Base-by-base conservation (phyloP, 1,139 yeast genomes). In the Taphrina communis region DNA sequence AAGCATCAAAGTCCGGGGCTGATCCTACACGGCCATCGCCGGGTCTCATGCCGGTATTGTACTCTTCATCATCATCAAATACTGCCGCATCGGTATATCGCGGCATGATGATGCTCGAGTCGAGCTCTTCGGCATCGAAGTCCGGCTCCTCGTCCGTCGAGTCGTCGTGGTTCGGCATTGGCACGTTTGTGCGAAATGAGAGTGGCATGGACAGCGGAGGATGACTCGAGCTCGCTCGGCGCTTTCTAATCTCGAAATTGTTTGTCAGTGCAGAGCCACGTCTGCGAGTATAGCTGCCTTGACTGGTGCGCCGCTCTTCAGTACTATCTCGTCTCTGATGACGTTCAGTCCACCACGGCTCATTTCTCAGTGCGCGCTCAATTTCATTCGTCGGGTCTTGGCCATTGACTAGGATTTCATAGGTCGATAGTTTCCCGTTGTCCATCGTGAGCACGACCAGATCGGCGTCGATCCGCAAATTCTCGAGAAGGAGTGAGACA, bases 391-490 rank as follows among this genome's bases (percentile, higher is more conserved):
- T 82, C 5, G 79, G 79, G 71, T 11, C 4, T 92, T 80, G 0
- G 89, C 87, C 79, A 35, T 87, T 87, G 5, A 91, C 86, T 73
- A 94, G 84, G 58, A 88, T 87, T 72, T 91, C 88, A 76, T 94
- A 94, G 0, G 87, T 82, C 51, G 83, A 80, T 71, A 89, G 86
- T 1, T 82, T 78, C 3, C 88, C 90, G 59, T 82, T 81, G 71
- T 83, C 85, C 56, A 94, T 81, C 71, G 95, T 87, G 4, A 88
- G 81, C 0, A 92, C 92, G 57, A 88, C 78, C 19, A 91, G 82
- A 71, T 86, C 86, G 0, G 97, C 97, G 52, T 87, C 88, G 70
- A 94, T 93, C 74, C 99, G 83, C 69, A 94, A 81, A 36, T 87
- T 88, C n/a, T 85, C 87, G 58, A 94, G 80, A 53, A 94, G 79